phyloP scores from a whole-genome alignment of 2,329 filamentous ascomycete species.

The Davidsoniella neocaledoniae region DNA sequence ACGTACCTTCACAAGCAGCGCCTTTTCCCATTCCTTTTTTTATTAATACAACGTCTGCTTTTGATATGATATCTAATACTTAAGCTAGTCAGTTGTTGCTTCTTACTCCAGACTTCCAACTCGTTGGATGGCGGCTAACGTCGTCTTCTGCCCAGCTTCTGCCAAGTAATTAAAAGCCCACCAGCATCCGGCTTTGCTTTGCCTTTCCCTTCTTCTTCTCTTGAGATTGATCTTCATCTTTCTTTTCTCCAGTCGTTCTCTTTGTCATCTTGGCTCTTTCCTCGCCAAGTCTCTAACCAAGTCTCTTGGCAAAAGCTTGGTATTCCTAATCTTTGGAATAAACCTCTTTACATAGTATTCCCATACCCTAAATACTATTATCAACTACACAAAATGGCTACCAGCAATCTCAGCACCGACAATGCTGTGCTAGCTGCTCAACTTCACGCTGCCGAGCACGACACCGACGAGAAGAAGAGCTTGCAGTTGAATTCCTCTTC shows the following conservation, averaged over 20 bases:
- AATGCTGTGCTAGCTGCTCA: constrained; percentile 21
- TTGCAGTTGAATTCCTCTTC: constrained; percentile 16
- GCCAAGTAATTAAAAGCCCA: too few species aligned
- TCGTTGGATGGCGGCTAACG: too few species aligned
- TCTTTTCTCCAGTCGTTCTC: neutral
- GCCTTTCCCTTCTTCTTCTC: neutral
- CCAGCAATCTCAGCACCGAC: constrained; percentile 19
- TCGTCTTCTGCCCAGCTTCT: neutral
- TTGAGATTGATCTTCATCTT: neutral
- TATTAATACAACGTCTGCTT: too few species aligned
- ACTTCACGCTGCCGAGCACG: constrained; percentile 15
- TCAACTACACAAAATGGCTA: constrained; percentile 16
- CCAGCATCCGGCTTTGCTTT: neutral
- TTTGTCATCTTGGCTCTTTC: neutral
- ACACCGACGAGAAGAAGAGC: constrained; percentile 19
- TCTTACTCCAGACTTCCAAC: too few species aligned
- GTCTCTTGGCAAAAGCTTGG: constrained; percentile 2
- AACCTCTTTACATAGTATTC: too few species aligned
- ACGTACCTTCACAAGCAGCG: too few species aligned
- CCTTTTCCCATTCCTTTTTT: too few species aligned
- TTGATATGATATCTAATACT: too few species aligned
- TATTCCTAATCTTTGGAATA: too few species aligned
- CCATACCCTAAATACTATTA: too few species aligned
- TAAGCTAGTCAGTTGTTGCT: too few species aligned
- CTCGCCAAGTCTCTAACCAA: neutral